phyloP scores from a whole-genome alignment of 345 rosid genomes.

The Xanthoceras sorbifolium region DNA sequence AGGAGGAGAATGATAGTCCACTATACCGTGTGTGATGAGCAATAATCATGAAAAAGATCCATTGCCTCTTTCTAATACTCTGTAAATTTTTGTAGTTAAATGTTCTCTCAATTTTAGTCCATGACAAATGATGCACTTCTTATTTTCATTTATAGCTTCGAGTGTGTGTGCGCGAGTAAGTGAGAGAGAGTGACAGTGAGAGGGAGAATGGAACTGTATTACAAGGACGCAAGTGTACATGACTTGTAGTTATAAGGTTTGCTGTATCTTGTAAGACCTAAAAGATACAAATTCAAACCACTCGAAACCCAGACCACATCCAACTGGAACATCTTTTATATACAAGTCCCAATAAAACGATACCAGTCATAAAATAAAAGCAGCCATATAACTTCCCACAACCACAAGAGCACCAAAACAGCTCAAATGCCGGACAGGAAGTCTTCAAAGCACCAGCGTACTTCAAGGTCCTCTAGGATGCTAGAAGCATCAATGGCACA shows the following conservation, averaged over 20 bases:
- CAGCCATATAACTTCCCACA: background rate
- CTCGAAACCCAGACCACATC: background rate
- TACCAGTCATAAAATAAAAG: background rate
- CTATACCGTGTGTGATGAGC: conserved; percentile 23
- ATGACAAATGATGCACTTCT: background rate
- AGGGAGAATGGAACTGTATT: background rate
- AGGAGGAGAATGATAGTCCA: conserved; percentile 14
- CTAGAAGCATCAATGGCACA: background rate
- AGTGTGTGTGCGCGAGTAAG: background rate
- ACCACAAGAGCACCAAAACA: background rate
- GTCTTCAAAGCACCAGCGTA: conserved; percentile 3
- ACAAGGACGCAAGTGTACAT: background rate
- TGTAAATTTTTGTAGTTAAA: background rate
- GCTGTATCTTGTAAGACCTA: background rate
- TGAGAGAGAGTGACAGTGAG: conserved; percentile 6
- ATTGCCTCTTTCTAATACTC: background rate
- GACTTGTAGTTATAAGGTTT: too few relatives aligned
- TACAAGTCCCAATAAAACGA: background rate
- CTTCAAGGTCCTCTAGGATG: conserved; percentile 2
- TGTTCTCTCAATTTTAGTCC: background rate
- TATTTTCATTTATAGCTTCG: background rate
- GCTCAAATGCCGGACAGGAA: background rate
- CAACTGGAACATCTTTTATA: background rate
- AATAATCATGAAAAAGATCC: background rate
- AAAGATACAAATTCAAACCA: background rate